A percentile compares a stretch with the other conserved stretches of the same genome.
Conservation (phyloP, 2,329 filamentous ascomycete genomes). For the Paraphoma sp. region DNA sequence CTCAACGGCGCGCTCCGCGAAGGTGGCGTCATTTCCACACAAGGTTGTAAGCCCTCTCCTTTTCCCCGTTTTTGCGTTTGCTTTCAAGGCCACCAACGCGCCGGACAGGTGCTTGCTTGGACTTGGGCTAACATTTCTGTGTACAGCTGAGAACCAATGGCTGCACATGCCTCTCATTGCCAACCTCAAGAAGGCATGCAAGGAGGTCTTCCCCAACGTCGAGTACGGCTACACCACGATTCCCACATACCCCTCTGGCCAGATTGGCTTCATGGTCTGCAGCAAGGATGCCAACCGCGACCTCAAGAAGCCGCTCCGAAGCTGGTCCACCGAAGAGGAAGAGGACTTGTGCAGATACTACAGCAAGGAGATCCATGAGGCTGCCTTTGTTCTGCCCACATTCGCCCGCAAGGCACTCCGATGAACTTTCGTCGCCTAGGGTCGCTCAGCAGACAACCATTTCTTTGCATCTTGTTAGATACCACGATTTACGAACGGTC, state of each 20-base stretch:
- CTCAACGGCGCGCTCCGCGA: constrained; percentile 87
- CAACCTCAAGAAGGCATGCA: constrained; percentile 95
- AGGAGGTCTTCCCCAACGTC: constrained; percentile 92
- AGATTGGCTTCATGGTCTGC: constrained; percentile 99
- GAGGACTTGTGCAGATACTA: constrained; percentile 95
- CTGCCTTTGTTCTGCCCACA: constrained; percentile 89
- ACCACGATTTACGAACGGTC: constrained; percentile 37
- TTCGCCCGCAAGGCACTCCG: constrained; percentile 81
- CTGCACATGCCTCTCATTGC: constrained; percentile 93
- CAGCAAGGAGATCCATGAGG: constrained; percentile 95
- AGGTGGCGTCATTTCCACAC: constrained; percentile 97
- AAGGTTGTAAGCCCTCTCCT: constrained; percentile 95
- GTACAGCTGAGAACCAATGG: constrained; percentile 96
- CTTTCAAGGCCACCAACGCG: constrained; percentile 18
- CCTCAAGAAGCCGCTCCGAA: constrained; percentile 83
- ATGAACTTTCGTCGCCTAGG: constrained; percentile 30
- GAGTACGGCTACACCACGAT: constrained; percentile 99
- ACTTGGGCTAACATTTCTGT: constrained; percentile 32
- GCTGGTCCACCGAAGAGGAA: constrained; percentile 87
- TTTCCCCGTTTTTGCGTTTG: constrained; percentile 26
- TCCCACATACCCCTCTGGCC: constrained; percentile 96
- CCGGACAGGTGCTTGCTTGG: constrained; percentile 19
- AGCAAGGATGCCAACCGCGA: constrained; percentile 88
- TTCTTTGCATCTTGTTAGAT: constrained; percentile 34
- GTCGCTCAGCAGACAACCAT: constrained; percentile 5